Conservation (phyloP, 371 early-diverging fungal genomes). For the Haplosporangium sp. region DNA sequence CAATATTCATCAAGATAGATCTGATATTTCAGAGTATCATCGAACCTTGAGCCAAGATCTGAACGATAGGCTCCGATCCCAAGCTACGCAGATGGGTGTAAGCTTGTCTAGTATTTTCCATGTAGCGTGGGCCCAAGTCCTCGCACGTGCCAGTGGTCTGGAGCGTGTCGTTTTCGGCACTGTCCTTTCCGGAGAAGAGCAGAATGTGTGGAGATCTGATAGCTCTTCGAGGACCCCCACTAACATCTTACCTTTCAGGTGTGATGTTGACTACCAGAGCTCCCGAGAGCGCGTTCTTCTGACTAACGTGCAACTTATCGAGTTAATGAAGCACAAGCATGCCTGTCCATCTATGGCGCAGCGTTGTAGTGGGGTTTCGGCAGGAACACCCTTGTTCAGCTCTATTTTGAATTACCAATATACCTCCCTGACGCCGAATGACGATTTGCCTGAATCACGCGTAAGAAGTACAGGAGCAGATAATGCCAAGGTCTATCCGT, state of each 20-base stretch:
- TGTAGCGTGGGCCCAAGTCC: slow-evolving; percentile 20
- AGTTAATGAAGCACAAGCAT: slow-evolving; percentile 19
- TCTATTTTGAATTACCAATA: background rate
- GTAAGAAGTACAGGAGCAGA: no score
- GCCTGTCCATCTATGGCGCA: slow-evolving; percentile 26
- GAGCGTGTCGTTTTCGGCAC: slow-evolving; percentile 25
- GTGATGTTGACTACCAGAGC: slow-evolving; percentile 12
- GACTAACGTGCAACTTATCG: background rate
- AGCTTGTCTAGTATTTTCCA: slow-evolving; percentile 23
- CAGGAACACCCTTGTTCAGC: background rate
- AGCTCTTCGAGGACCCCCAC: slow-evolving; percentile 13
- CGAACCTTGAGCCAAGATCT: background rate
- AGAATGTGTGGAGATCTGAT: no score
- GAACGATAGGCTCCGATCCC: background rate
- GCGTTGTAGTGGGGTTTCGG: slow-evolving; percentile 4
- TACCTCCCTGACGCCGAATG: background rate
- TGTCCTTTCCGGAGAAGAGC: slow-evolving; percentile 1
- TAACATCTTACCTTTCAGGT: slow-evolving; percentile 26
- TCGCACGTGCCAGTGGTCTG: slow-evolving; percentile 17
- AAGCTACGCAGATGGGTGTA: slow-evolving; percentile 9
- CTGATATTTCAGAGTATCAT: no score
- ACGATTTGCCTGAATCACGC: background rate
- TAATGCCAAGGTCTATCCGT: no score
- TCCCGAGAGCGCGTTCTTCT: slow-evolving; percentile 11
- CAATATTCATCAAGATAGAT: no score